phyloP scores from a whole-genome alignment of 2,329 filamentous ascomycete species.

The Aureobasidium sp. region DNA sequence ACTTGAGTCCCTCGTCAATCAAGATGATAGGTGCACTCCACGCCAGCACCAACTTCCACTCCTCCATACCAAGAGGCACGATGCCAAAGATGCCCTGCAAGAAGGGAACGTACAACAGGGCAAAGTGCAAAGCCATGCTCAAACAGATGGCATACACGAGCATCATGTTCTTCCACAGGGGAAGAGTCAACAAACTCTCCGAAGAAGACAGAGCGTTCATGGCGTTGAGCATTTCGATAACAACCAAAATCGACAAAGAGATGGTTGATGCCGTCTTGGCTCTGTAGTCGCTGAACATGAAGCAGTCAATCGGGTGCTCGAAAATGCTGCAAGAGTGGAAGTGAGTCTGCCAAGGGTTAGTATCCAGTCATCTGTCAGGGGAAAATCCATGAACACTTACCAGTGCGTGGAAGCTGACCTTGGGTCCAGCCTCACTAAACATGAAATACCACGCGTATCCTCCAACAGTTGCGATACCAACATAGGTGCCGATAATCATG shows the following conservation, averaged over 20 bases:
- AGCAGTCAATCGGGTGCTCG: conserved; percentile 83
- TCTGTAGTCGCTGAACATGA: conserved; percentile 81
- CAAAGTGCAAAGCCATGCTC: conserved; percentile 92
- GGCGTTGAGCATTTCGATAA: conserved; percentile 99
- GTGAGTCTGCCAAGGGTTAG: conserved; percentile 46
- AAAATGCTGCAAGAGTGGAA: conserved; percentile 87
- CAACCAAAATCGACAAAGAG: conserved; percentile 81
- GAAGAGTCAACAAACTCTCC: conserved; percentile 85
- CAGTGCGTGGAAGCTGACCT: conserved; percentile 84
- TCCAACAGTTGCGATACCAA: conserved; percentile 86
- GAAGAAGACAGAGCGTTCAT: conserved; percentile 96
- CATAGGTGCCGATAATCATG: conserved; percentile 90
- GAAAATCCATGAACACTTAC: conserved; percentile 30
- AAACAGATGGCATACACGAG: conserved; percentile 88
- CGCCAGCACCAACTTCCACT: conserved; percentile 84
- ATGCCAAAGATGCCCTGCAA: conserved; percentile 86
- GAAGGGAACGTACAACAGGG: conserved; percentile 82
- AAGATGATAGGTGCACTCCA: conserved; percentile 88
- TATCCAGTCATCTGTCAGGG: neutral
- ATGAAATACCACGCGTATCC: conserved; percentile 99
- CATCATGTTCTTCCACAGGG: conserved; percentile 98
- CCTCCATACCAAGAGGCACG: conserved; percentile 69
- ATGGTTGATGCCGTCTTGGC: conserved; percentile 87
- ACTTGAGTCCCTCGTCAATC: conserved; percentile 78
- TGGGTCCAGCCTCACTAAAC: conserved; percentile 81